Conservation (phyloP, 2,329 filamentous ascomycete genomes). For the Beauveria bassiana region DNA sequence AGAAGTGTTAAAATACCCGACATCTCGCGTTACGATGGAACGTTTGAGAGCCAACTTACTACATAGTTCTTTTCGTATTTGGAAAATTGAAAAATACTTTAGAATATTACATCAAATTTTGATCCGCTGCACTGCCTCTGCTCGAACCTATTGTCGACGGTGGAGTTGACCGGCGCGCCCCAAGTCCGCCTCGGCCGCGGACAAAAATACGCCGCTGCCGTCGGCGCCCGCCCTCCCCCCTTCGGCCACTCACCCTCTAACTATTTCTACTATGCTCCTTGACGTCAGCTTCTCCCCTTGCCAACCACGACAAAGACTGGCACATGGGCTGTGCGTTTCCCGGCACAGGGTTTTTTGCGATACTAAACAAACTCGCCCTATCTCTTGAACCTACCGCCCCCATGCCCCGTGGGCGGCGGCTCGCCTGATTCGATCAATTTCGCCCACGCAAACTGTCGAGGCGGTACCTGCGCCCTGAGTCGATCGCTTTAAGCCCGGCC, state of each 20-base stretch:
- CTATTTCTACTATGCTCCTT: not conserved
- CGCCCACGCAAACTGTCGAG: not conserved
- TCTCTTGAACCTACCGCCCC: not conserved
- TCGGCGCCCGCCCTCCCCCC: not conserved
- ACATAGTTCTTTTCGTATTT: not conserved
- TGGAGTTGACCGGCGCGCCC: not conserved
- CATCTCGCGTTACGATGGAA: too few relatives aligned
- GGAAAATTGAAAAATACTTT: not conserved
- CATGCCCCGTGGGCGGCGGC: not conserved
- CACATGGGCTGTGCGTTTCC: not conserved
- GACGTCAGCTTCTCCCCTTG: not conserved
- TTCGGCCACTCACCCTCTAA: not conserved
- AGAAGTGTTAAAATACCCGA: not conserved
- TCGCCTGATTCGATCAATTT: not conserved
- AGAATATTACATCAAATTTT: not conserved
- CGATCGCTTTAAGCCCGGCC: not conserved
- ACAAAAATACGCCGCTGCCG: conserved; percentile 1
- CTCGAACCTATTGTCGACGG: not conserved
- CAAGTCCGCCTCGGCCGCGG: not conserved
- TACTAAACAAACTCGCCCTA: not conserved
- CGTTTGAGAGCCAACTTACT: too few relatives aligned
- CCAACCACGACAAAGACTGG: not conserved
- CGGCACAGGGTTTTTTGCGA: not conserved
- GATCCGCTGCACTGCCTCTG: not conserved
- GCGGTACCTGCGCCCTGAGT: not conserved